phyloP scores from a whole-genome alignment of 2,329 filamentous ascomycete genomes.

The Aspergillus oerlinghausenensis region DNA sequence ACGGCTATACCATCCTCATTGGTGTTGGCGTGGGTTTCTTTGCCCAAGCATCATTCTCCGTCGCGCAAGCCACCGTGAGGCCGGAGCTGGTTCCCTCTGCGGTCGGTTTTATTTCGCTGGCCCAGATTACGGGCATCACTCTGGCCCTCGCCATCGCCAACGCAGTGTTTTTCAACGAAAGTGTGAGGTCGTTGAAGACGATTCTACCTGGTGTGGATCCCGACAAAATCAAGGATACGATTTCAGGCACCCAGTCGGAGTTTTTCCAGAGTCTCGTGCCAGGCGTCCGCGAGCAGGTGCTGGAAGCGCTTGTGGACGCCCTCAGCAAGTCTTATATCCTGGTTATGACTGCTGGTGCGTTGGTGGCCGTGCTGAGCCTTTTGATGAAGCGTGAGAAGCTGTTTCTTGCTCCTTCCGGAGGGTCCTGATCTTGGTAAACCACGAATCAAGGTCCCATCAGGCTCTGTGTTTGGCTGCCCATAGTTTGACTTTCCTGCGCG shows the following conservation, averaged over 20 bases:
- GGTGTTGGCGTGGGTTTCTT: slow-evolving; percentile 31
- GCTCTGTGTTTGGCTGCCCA: too few species aligned
- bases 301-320: slow-evolving; percentile 14
- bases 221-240: slow-evolving; percentile 3
- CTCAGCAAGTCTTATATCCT: slow-evolving; percentile 16
- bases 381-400: slow-evolving; percentile 12
- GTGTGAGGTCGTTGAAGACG: slow-evolving; percentile 3
- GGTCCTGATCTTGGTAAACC: too few species aligned
- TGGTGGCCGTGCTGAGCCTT: slow-evolving; percentile 13
- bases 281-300: slow-evolving; percentile 1
- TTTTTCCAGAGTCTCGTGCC: not conserved
- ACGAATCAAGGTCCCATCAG: too few species aligned
- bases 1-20: slow-evolving; percentile 34
- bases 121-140: slow-evolving; percentile 7
- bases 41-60: slow-evolving; percentile 5
- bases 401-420: not conserved
- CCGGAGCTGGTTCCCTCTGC: not conserved
- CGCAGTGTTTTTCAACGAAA: slow-evolving; percentile 9
- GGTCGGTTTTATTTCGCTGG: slow-evolving; percentile 7
- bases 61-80: slow-evolving; percentile 2
- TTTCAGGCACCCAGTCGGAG: slow-evolving; percentile 6
- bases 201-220: slow-evolving; percentile 6
- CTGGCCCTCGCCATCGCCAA: slow-evolving; percentile 11
- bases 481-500: too few species aligned
- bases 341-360: slow-evolving; percentile 17